These are phyloP conservation scores for Trypanosoma lewisi DNA, from an alignment of 208 protist genomes.

Conservation along the genomic window DNA sequence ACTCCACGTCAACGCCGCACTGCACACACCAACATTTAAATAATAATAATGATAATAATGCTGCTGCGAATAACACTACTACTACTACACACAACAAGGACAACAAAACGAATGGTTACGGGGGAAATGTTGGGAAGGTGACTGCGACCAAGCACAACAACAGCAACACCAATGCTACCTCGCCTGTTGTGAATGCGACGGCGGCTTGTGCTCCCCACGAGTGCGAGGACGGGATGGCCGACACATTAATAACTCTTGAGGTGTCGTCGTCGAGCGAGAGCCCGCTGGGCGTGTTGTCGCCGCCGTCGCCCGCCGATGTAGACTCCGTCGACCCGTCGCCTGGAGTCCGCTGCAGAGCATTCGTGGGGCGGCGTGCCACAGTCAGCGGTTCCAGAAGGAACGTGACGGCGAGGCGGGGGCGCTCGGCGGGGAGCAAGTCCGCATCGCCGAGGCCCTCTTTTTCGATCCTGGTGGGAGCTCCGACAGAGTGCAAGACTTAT, in stretches of 20 bases:
- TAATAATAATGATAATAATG: background rate
- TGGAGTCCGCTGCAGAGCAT: background rate
- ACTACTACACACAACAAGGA: no score
- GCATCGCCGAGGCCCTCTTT: no score
- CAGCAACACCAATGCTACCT: no score
- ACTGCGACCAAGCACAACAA: background rate
- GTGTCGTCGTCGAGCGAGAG: conserved; percentile 14
- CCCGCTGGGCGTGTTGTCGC: background rate
- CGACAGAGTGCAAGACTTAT: no score
- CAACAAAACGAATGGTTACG: no score
- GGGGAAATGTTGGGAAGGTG: background rate
- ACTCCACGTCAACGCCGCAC: background rate
- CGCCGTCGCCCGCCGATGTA: background rate
- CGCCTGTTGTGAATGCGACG: no score
- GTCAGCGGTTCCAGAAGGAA: no score
- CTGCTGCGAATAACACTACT: no score
- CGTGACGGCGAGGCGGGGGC: no score
- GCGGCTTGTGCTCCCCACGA: no score
- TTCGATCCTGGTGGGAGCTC: no score
- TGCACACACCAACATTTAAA: background rate
- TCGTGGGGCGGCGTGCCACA: background rate
- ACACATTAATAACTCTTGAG: conserved; percentile 1
- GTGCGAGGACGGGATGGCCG: background rate
- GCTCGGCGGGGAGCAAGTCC: no score
- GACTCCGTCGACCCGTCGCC: background rate